Evolutionary conservation across 257 asterid genomes (phyloP).

Genomic region (Craterostigma plantagineum): DNA sequence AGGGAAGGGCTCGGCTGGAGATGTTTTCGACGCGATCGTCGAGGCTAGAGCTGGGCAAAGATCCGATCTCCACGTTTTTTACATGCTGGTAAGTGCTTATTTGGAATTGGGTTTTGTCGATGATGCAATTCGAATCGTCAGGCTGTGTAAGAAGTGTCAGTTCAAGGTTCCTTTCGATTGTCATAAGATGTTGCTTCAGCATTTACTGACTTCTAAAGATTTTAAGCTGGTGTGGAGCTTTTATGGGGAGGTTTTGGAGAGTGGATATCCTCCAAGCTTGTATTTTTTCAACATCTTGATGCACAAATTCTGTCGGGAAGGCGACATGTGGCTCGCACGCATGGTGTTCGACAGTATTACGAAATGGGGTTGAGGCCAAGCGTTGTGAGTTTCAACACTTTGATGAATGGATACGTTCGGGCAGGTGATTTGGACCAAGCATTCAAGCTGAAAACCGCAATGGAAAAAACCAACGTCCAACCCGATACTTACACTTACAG

Average conservation of each 20-base stretch:
- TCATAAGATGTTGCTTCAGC: constrained; percentile 50
- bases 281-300: constrained; percentile 66
- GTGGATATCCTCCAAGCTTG: constrained; percentile 70
- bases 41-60: constrained; percentile 44
- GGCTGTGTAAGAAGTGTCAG: constrained; percentile 26
- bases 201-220: constrained; percentile 32
- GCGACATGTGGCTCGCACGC: constrained; percentile 34
- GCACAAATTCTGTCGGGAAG: constrained; percentile 54
- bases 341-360: constrained; percentile 46
- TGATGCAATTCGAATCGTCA: constrained; percentile 62
- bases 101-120: constrained; percentile 34
- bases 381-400: constrained; percentile 76
- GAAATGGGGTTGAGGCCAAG: constrained; percentile 64
- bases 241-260: constrained; percentile 55
- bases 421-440: constrained; percentile 50
- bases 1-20: constrained; percentile 60
- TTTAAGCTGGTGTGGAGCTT: constrained; percentile 42
- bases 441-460: constrained; percentile 40
- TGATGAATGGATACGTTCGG: constrained; percentile 57
- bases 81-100: constrained; percentile 38
- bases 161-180: constrained; percentile 38
- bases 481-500: constrained; percentile 77
- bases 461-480: constrained; percentile 34
- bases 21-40: constrained; percentile 35
- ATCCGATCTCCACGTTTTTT: constrained; percentile 32